Conservation (phyloP, 2,329 filamentous ascomycete species). For the Plenodomus lindquistii region DNA sequence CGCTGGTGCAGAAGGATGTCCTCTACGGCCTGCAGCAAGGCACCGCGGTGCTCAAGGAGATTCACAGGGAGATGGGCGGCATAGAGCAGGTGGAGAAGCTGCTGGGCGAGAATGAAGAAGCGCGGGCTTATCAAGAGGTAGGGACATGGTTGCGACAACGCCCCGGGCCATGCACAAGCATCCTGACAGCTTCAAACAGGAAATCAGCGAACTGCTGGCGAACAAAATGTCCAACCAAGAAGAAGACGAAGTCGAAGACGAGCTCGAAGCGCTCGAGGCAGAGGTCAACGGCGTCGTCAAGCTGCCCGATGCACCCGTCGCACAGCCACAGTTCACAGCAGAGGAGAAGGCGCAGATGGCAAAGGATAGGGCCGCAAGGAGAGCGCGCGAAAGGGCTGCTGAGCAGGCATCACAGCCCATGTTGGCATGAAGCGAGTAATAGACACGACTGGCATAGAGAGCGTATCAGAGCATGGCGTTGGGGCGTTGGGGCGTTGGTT, state of each 20-base stretch:
- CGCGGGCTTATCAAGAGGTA: constrained; percentile 87
- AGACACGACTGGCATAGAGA: constrained; percentile 3
- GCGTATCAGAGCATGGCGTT: constrained; percentile 44
- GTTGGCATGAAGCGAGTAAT: constrained; percentile 32
- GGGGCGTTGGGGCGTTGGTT: constrained; percentile 20
- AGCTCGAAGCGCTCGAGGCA: constrained; percentile 78
- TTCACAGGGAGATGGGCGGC: constrained; percentile 94
- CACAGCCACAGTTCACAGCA: constrained; percentile 35
- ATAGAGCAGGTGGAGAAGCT: constrained; percentile 93
- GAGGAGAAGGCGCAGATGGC: constrained; percentile 34
- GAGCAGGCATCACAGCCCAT: constrained; percentile 42
- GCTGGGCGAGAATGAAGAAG: constrained; percentile 89
- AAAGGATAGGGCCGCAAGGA: constrained; percentile 37
- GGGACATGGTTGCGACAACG: constrained; percentile 21
- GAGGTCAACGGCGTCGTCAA: constrained; percentile 56
- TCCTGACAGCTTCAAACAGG: constrained; percentile 56
- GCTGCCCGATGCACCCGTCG: constrained; percentile 47
- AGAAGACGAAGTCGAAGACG: constrained; percentile 97
- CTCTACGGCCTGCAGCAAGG: constrained; percentile 91
- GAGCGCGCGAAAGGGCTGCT: constrained; percentile 37
- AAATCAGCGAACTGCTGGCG: constrained; percentile 88
- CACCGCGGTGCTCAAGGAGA: constrained; percentile 84
- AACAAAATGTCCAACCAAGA: constrained; percentile 90
- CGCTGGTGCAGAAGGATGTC: constrained; percentile 94
- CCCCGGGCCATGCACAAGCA: not conserved